phyloP scores from a whole-genome alignment of 2,329 filamentous ascomycete species.

The Botryosphaeria agaves region DNA sequence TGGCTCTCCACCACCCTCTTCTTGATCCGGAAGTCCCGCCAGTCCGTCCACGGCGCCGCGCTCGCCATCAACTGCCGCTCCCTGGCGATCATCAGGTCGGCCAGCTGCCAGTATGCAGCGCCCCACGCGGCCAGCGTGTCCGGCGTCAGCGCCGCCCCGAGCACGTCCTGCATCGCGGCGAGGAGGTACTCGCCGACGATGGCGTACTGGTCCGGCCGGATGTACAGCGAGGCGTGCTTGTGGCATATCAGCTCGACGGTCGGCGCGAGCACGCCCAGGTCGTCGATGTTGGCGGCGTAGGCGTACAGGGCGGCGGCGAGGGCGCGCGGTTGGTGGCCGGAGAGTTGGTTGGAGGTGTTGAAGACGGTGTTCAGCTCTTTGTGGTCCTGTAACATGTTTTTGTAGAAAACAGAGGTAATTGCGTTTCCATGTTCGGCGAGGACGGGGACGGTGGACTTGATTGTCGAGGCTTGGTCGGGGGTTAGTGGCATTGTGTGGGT shows the following conservation, averaged over 20 bases:
- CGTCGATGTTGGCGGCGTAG: constrained; percentile 55
- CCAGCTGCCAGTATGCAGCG: constrained; percentile 56
- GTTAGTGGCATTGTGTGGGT: constrained; percentile 32
- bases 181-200: constrained; percentile 55
- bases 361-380: constrained; percentile 54
- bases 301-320: constrained; percentile 51
- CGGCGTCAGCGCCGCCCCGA: constrained; percentile 49
- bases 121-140: constrained; percentile 51
- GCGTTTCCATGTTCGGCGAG: constrained; percentile 48
- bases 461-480: constrained; percentile 41
- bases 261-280: constrained; percentile 40
- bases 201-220: constrained; percentile 50
- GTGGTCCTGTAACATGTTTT: constrained; percentile 45
- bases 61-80: constrained; percentile 46
- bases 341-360: constrained; percentile 52
- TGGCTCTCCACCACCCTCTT: constrained; percentile 48
- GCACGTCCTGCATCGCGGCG: constrained; percentile 46
- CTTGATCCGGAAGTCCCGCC: constrained; percentile 48
- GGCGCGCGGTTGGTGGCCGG: constrained; percentile 50
- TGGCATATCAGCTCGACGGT: constrained; percentile 53
- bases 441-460: constrained; percentile 54
- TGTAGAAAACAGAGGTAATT: constrained; percentile 58
- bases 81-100: constrained; percentile 51
- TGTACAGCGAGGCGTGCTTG: constrained; percentile 55
- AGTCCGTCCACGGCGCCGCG: constrained; percentile 45